phyloP scores from a whole-genome alignment of 148 eudicot species.

The Gaultheria prostrata region DNA sequence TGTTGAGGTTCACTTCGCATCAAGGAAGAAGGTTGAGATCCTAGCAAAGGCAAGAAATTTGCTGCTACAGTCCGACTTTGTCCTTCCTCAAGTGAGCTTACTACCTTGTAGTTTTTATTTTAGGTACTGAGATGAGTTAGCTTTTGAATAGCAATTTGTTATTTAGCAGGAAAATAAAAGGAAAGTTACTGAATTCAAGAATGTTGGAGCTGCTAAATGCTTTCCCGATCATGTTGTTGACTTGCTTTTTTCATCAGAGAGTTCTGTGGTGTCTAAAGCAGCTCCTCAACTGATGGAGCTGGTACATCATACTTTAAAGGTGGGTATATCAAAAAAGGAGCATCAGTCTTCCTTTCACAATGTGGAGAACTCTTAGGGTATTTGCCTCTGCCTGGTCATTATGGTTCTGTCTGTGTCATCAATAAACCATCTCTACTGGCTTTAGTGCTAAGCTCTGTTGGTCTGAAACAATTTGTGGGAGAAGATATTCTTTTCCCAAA shows the following conservation, averaged over 20 bases:
- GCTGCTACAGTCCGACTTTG: conserved; percentile 65
- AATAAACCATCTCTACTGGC: background rate
- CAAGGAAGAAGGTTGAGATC: conserved; percentile 84
- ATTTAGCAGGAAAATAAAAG: conserved; percentile 45
- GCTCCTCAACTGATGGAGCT: conserved; percentile 74
- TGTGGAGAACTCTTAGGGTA: background rate
- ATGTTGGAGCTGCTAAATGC: conserved; percentile 28
- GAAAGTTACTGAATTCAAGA: conserved; percentile 29
- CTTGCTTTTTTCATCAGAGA: conserved; percentile 78
- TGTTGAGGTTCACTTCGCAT: conserved; percentile 94
- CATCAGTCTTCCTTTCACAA: background rate
- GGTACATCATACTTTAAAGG: conserved; percentile 87
- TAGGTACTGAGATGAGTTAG: conserved; percentile 1
- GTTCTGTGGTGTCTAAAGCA: conserved; percentile 82
- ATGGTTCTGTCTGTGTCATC: background rate
- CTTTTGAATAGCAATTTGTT: conserved; percentile 21
- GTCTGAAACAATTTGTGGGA: conserved; percentile 6
- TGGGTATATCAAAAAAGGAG: conserved; percentile 23
- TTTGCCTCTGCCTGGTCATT: background rate
- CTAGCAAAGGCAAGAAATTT: conserved; percentile 80
- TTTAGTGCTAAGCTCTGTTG: background rate
- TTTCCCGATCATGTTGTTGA: conserved; percentile 46
- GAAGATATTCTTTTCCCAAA: background rate
- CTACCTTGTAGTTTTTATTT: conserved; percentile 8
- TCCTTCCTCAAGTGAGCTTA: conserved; percentile 66